Evolutionary conservation across 2,329 filamentous ascomycete genomes (phyloP), one percentile per base, ranked within the genome.

Genomic region (Dothideomycetidae sp.): DNA sequence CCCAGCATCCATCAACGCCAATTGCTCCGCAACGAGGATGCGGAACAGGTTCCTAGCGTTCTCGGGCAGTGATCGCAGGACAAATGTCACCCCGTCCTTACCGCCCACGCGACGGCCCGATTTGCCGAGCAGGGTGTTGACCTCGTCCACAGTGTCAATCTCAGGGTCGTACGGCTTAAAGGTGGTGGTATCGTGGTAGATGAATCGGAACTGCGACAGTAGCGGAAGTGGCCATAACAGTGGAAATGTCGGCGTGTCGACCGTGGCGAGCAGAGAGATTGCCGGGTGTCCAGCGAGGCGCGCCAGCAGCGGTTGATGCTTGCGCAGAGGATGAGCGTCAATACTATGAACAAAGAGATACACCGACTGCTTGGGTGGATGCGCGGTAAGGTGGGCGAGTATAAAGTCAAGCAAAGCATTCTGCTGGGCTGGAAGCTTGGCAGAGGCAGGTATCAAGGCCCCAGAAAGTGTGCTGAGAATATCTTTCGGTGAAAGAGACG

Each of bases 151-250:
- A 2, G 82, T 75, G 50, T 93, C 83, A 5, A 84, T 62, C 55
- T 93, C 85, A 9, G 70, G 68, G 9, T 69, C 65, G 48, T 81
- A 83, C 1, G 82, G 70, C 1, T 72, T 67, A 53, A 93, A 94
- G 0, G 90, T 96, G 1, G 90, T 96, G 50, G 80, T 80, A 61
- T 98, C 86, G 61, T 98, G 90, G 59, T 92, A 94, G 17, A 84
- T 64, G 48, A 94, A 86, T 55, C 81, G 81, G 59, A 86, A 83
- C 17, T 81, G 73, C 11, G 83, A 78, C 32, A 81, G 78, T n/a
- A 86, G 68, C 38, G 77, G 78, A 37, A 82, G 78, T 58, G 94
- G 85, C 86, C 88, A 98, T 35, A 96, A 69, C 1, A 94, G 61
- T 1, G 83, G 65, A 52, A 93, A 93, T 50, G 81, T 83, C 5